These are phyloP conservation scores for Gossypium anomalum DNA, from an alignment of 345 rosid species.

Conservation along the genomic window DNA sequence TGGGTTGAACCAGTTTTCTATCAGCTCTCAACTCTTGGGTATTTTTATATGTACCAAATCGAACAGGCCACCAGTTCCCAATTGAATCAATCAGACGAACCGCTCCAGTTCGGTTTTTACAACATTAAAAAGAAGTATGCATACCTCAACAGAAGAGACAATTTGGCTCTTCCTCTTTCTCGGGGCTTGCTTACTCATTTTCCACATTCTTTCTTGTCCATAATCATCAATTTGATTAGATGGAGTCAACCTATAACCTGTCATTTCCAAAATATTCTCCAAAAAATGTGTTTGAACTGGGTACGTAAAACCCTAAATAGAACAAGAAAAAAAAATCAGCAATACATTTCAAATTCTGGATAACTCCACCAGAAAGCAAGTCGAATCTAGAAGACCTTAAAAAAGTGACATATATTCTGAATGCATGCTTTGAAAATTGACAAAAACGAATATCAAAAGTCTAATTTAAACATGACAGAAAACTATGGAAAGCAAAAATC, in stretches of 20 bases:
- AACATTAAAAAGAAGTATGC: conserved; percentile 5
- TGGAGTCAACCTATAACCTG: conserved; percentile 64
- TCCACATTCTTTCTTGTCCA: conserved; percentile 89
- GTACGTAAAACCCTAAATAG: conserved; percentile 73
- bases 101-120: neutral
- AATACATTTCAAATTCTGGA: conserved; percentile 1
- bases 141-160: conserved; percentile 82
- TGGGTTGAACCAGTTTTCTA: neutral
- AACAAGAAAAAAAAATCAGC: conserved; percentile 21
- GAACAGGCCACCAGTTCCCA: neutral
- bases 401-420: neutral
- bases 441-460: neutral
- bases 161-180: conserved; percentile 86
- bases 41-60: neutral
- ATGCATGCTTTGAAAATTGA: neutral
- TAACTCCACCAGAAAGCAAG: conserved; percentile 1
- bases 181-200: conserved; percentile 72
- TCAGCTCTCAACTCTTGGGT: neutral
- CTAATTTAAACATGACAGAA: neutral
- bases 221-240: conserved; percentile 86
- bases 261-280: conserved; percentile 76
- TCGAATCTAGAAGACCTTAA: neutral
- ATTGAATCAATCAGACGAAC: neutral
- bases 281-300: conserved; percentile 68
- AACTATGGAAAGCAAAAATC: neutral